Evolutionary conservation across 2,329 filamentous ascomycete genomes (phyloP), one percentile per base, ranked within the genome.

Genomic region (Diplodia corticola): DNA sequence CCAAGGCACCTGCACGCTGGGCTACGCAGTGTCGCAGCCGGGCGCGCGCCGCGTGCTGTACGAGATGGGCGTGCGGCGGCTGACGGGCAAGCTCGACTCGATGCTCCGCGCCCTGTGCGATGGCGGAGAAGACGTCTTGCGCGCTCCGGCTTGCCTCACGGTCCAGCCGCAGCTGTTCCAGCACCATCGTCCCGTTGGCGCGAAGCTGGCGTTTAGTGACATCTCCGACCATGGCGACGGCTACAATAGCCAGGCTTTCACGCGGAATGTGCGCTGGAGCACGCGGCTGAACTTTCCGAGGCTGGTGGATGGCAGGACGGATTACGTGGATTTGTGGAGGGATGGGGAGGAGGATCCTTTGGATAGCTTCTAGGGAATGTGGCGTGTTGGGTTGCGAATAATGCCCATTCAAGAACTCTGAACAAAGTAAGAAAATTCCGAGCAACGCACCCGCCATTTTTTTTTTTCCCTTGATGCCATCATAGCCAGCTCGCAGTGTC

Each of bases 91-190:
- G 0, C 80, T 78, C 68, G 75, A 78, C 51, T 70, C 73, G 30
- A 73, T 74, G 71, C 63, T 77, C 12, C 64, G 71, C 15, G 67
- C 74, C 20, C 68, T 78, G 48, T 71, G 75, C 65, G 71, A 77
- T 51, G 70, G 72, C 40, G 64, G 69, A 20, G 63, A 70, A 44
- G 57, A 40, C 5, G 33, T 40, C 17, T n/a, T n/a, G n/a, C n/a
- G n/a, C 12, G 13, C 40, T 69, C 65, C 0, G 57, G 57, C 72
- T 50, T 76, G 74, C 65, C 20, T 76, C 7, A 72, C 71, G 10
- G 71, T 73, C 37, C 70, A 71, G 53, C 73, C 74, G 10, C 70
- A 71, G 50, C 63, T 73, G 6, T 73, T 75, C 33, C 69, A 69
- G 24, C 71, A 70, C 33, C 66, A 71, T 61, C 71, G 70, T 48